Base-by-base conservation (phyloP, 2,329 filamentous ascomycete species). In the Zymoseptoria tritici region DNA sequence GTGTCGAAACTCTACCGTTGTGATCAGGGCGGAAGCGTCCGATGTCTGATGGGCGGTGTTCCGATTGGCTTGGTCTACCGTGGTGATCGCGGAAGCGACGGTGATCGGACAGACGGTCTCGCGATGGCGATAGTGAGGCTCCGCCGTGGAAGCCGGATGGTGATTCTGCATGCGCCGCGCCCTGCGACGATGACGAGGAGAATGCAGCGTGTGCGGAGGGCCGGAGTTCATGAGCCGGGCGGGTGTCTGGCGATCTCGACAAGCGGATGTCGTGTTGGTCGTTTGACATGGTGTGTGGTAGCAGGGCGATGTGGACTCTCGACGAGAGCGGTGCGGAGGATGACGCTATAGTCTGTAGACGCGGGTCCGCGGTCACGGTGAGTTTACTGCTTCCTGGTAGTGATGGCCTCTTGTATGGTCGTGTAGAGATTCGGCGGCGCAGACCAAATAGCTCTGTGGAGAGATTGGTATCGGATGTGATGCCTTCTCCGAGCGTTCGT, bases 61-160 rank as follows among this genome's bases (percentile, higher is more conserved):
- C 11, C 36, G 36, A 46, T 46, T 24, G 52, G 8, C 9, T n/a
- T 9, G 55, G 19, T 62, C 62, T 67, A 52, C 67, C 66, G 55
- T 67, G 66, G 60, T 69, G 68, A 55, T 69, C 67, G 36, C 64
- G 60, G 60, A 62, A 63, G 55, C 61, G 60, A 21, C 64, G 52
- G 50, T 64, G 63, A 52, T 67, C 61, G 19, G 50, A 51, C 8
- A 62, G 60, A 26, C 60, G 57, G 46, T 56, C 57, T 54, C 63
- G 52, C 36, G 36, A 46, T 46, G 36, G 36, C 36, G 36, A 46
- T n/a, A 46, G 36, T n/a, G 36, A 46, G 36, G 36, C 36, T 46
- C 36, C 36, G 36, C 36, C 36, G 54, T 56, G 49, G 20, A 55
- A 22, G 51, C n/a, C 54, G 50, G 46, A 53, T 13, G 50, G 52